Percentiles rank a stretch among this genome's conserved stretches.
These are phyloP conservation scores for Pneumocystis wakefieldiae DNA, from an alignment of 1,139 yeast genomes.

Conservation along the genomic window DNA sequence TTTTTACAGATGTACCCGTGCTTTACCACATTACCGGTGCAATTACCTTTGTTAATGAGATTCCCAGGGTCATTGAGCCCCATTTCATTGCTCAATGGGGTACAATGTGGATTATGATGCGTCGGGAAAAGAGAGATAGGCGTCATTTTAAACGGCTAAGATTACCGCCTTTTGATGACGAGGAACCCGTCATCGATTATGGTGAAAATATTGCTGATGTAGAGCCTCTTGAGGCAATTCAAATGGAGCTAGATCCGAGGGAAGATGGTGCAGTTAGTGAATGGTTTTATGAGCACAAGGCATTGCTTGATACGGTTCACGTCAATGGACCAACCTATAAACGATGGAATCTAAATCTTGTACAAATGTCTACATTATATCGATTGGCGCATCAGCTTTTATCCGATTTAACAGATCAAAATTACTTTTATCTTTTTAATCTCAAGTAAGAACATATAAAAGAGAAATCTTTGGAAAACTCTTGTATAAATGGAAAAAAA, in stretches of 20 bases:
- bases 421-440: slow-evolving; percentile 57
- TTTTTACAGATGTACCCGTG: background rate
- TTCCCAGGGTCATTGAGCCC: slow-evolving; percentile 84
- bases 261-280: slow-evolving; percentile 47
- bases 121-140: slow-evolving; percentile 83
- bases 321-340: slow-evolving; percentile 70
- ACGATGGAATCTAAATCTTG: slow-evolving; percentile 50
- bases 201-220: slow-evolving; percentile 58
- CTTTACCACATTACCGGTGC: slow-evolving; percentile 41
- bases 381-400: slow-evolving; percentile 56
- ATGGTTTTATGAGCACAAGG: slow-evolving; percentile 72
- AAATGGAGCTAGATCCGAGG: slow-evolving; percentile 43
- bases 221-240: slow-evolving; percentile 58
- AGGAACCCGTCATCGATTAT: slow-evolving; percentile 84
- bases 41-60: slow-evolving; percentile 84
- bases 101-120: slow-evolving; percentile 79
- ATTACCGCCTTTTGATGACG: slow-evolving; percentile 95
- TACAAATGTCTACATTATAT: slow-evolving; percentile 51
- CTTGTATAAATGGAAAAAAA: slow-evolving; percentile 14
- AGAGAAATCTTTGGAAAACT: slow-evolving; percentile 23
- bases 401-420: slow-evolving; percentile 40
- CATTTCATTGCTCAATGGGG: slow-evolving; percentile 94
- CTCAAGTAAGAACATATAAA: slow-evolving; percentile 32
- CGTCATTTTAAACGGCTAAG: slow-evolving; percentile 79
- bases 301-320: slow-evolving; percentile 40